Evolutionary conservation across 225 moss, liverwort and hornwort genomes (phyloP), one percentile per base, ranked within the genome.

Genomic region (Sphagnum tenellum): DNA sequence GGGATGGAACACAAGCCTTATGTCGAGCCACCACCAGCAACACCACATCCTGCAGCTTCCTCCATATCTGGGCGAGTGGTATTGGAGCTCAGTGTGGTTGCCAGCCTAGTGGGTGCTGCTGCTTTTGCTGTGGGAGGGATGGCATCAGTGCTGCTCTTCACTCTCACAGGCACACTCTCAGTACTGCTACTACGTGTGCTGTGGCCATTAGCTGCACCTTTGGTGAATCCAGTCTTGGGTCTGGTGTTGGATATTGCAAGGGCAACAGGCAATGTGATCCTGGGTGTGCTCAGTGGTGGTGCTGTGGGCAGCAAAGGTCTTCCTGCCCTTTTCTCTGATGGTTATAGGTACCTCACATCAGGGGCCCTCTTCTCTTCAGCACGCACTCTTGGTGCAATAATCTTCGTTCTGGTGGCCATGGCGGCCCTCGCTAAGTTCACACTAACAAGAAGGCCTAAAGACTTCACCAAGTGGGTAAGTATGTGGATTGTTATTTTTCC

Each of bases 391-490:
- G 90, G 88, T 54, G 90, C 96, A 45, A 98, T 98, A 11, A 65
- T 89, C 10, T 98, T 98, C 70, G 96, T 98, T 46, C 67, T 93
- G 45, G 76, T 93, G 50, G 88, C 96, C 29, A 98, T 98, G 96
- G 96, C 96, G 10, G 96, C 93, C 10, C 80, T 98, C 5, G 96
- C 96, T 7, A 98, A 98, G 73, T 98, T 98, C 64, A 98, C 92
- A 0, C 82, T 98, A 7, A 98, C 96, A 7, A 74, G 96, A 64
- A 87, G 96, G 61, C 96, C 96, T 10, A 98, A 98, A 68, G 96
- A 98, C 64, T 98, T 92, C 68, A 98, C 96, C 46, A 98, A 98
- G 81, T 98, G 96, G 96, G 80, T 84, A 69, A 62, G 76, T 9
- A 66, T 52, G 29, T 3, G 29, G 29, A 29, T 29, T 29, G 29